Conservation (phyloP, 768 basidiomycete species). For the Mycena galopus region DNA sequence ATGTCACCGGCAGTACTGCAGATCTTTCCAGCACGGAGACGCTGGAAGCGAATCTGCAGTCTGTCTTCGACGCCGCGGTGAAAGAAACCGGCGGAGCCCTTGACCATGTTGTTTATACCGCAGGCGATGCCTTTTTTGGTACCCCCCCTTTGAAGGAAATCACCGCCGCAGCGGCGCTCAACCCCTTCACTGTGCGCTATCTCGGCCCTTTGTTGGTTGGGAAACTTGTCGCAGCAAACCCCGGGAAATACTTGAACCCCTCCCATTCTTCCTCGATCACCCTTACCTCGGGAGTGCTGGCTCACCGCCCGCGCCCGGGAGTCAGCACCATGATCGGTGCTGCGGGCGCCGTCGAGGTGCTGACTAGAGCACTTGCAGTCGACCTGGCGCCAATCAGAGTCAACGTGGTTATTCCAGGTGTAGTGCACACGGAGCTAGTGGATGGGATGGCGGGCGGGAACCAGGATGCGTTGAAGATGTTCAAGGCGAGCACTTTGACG, state of each 20-base stretch:
- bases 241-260: neutral
- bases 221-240: neutral
- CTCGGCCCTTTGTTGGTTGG: neutral
- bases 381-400: neutral
- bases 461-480: neutral
- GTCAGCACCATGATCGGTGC: neutral
- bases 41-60: conserved; percentile 4
- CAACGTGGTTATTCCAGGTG: neutral
- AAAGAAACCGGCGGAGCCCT: neutral
- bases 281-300: neutral
- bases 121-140: neutral
- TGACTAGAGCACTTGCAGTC: neutral
- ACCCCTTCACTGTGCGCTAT: neutral
- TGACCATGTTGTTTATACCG: neutral
- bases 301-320: neutral
- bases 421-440: neutral
- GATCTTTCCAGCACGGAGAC: conserved; percentile 19
- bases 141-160: neutral
- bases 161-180: neutral
- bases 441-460: neutral
- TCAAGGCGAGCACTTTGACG: neutral
- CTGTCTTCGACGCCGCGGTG: neutral
- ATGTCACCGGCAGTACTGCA: neutral
- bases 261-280: neutral
- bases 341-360: conserved; percentile 1